phyloP scores from a whole-genome alignment of 108 stramenopile species.

The Chaetoceros tenuissimus region DNA sequence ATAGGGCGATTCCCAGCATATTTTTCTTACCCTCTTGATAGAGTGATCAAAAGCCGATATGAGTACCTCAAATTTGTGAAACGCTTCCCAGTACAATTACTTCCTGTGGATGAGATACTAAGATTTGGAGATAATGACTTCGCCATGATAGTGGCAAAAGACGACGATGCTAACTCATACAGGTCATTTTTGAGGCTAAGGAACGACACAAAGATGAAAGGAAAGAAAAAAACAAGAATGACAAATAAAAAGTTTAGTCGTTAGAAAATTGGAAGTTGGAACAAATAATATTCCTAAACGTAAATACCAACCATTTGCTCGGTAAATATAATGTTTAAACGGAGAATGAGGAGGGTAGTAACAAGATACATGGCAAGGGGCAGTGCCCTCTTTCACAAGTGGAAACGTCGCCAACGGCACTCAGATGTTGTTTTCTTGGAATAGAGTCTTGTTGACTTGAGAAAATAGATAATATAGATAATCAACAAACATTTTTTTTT shows the following conservation, averaged over 20 bases:
- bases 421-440: too few relatives aligned
- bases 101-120: slow-evolving; percentile 54
- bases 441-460: too few relatives aligned
- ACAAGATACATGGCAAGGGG: too few relatives aligned
- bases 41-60: slow-evolving; percentile 58
- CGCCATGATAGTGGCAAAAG: slow-evolving; percentile 48
- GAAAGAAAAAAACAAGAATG: slow-evolving; percentile 11
- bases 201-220: slow-evolving; percentile 12
- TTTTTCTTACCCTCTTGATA: slow-evolving; percentile 74
- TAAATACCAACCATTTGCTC: not conserved
- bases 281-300: not conserved
- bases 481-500: too few relatives aligned
- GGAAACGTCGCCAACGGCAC: too few relatives aligned
- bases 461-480: too few relatives aligned
- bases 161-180: slow-evolving; percentile 50
- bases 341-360: too few relatives aligned
- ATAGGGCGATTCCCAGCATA: slow-evolving; percentile 62
- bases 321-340: too few relatives aligned
- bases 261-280: not conserved
- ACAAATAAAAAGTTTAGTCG: slow-evolving; percentile 1
- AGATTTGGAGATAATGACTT: slow-evolving; percentile 69
- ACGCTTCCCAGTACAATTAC: slow-evolving; percentile 34
- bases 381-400: too few relatives aligned
- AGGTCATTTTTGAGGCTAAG: slow-evolving; percentile 25
- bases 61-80: slow-evolving; percentile 51